A percentile compares a stretch with the other conserved stretches of the same genome.
These are phyloP conservation scores for Chrysochromulina tobinii DNA, from an alignment of 78 protist species.

Conservation along the genomic window DNA sequence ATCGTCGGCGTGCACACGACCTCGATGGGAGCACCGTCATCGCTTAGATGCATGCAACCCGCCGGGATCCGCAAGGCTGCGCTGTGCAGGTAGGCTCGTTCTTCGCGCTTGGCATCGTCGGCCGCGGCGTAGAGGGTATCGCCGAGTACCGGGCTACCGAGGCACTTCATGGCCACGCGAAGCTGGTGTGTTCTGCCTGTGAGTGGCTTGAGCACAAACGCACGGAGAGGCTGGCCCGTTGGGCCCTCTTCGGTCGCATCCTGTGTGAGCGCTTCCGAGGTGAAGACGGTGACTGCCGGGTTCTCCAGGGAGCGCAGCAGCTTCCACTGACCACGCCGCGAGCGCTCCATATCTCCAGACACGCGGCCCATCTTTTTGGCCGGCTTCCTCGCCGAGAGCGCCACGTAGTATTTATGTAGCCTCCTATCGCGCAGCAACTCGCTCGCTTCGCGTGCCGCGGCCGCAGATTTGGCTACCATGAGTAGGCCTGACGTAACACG, in stretches of 20 bases:
- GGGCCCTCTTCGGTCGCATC: not conserved
- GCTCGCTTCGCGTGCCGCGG: not conserved
- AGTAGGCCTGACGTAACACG: not conserved
- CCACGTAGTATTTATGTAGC: not conserved
- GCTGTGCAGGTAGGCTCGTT: not conserved
- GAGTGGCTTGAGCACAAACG: not conserved
- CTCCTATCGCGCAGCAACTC: not conserved
- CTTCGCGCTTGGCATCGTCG: not conserved
- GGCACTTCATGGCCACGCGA: not conserved
- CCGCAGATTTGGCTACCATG: not conserved
- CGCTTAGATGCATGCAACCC: too few relatives aligned
- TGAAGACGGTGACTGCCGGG: not conserved
- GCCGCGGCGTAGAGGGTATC: not conserved
- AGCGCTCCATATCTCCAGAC: not conserved
- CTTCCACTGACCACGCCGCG: not conserved
- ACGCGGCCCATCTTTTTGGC: not conserved
- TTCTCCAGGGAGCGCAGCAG: not conserved
- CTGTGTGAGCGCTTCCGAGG: not conserved
- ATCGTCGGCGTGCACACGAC: too few relatives aligned
- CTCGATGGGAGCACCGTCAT: too few relatives aligned
- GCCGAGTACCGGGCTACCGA: not conserved
- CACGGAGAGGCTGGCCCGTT: not conserved
- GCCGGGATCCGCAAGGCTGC: not conserved
- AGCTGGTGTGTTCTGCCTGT: not conserved
- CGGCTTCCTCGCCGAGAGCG: not conserved